These are phyloP conservation scores for Coemansia sp. DNA, from an alignment of 192 early-diverging fungal genomes.

Conservation along the genomic window DNA sequence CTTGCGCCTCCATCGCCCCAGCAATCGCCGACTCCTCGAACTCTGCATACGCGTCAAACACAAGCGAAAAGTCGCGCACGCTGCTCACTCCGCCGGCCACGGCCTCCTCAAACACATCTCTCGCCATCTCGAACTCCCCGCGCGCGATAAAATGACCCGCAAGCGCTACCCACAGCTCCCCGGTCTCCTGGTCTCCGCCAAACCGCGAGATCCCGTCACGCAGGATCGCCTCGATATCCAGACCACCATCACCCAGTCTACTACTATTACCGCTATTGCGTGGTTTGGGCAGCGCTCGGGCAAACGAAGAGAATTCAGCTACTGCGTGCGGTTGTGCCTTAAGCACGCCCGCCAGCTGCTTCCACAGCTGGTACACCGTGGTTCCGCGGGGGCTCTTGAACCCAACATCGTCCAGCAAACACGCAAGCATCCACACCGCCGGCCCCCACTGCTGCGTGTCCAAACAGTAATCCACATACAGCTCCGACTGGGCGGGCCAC, in stretches of 20 bases:
- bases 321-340: conserved; percentile 62
- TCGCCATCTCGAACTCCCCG: conserved; percentile 79
- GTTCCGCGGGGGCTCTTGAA: conserved; percentile 4
- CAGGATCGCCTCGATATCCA: conserved; percentile 80
- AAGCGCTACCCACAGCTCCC: conserved; percentile 84
- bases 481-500: conserved; percentile 76
- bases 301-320: background rate
- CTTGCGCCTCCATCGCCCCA: conserved; percentile 70
- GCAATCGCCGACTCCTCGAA: conserved; percentile 82
- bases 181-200: conserved; percentile 63
- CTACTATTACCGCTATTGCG: no score
- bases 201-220: conserved; percentile 81
- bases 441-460: conserved; percentile 68
- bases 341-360: conserved; percentile 79
- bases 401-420: conserved; percentile 63
- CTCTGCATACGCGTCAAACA: conserved; percentile 96
- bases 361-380: conserved; percentile 71
- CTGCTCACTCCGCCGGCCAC: conserved; percentile 68
- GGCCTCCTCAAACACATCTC: conserved; percentile 95
- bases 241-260: conserved; percentile 27
- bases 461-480: conserved; percentile 72
- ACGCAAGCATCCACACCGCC: conserved; percentile 72
- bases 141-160: conserved; percentile 78
- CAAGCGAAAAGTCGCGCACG: conserved; percentile 88
- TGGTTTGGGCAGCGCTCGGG: conserved; percentile 20